Conservation (phyloP, 768 basidiomycete genomes). For the Calocybe gangraenosa region DNA sequence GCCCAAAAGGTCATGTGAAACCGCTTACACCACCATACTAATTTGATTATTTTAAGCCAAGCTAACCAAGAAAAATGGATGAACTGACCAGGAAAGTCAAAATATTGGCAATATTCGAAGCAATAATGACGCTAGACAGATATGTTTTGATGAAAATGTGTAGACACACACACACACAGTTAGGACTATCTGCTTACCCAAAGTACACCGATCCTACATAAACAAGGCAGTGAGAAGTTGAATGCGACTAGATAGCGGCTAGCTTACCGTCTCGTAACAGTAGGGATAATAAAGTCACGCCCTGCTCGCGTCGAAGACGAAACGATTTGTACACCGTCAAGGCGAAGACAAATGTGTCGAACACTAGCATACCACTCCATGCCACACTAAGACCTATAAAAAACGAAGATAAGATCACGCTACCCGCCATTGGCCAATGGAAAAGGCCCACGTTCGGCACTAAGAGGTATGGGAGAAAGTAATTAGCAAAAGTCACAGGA, state of each 20-base stretch:
- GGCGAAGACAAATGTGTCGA: slow-evolving; percentile 35
- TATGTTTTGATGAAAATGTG: too few relatives aligned
- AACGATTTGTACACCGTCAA: slow-evolving; percentile 39
- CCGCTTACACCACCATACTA: slow-evolving; percentile 30
- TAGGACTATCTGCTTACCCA: slow-evolving; percentile 18
- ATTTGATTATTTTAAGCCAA: not conserved
- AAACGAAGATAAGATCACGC: not conserved
- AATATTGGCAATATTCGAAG: slow-evolving; percentile 33
- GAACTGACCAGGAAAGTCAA: slow-evolving; percentile 31
- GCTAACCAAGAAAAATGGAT: not conserved
- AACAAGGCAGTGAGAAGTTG: not conserved
- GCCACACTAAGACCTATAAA: slow-evolving; percentile 27
- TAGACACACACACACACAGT: too few relatives aligned
- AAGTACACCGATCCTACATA: slow-evolving; percentile 35
- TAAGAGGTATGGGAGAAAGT: not conserved
- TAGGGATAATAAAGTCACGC: slow-evolving; percentile 24
- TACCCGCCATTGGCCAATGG: not conserved
- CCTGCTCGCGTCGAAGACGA: slow-evolving; percentile 17
- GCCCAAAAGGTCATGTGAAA: not conserved
- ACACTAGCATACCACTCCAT: slow-evolving; percentile 36
- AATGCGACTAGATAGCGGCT: too few relatives aligned
- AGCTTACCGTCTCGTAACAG: slow-evolving; percentile 36
- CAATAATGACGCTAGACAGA: slow-evolving; percentile 28
- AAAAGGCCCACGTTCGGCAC: slow-evolving; percentile 2
- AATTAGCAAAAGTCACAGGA: not conserved